Percentiles rank a stretch among this genome's conserved stretches.
phyloP scores from a whole-genome alignment of 495 filamentous ascomycete genomes.

The Sordaria brevicollis region DNA sequence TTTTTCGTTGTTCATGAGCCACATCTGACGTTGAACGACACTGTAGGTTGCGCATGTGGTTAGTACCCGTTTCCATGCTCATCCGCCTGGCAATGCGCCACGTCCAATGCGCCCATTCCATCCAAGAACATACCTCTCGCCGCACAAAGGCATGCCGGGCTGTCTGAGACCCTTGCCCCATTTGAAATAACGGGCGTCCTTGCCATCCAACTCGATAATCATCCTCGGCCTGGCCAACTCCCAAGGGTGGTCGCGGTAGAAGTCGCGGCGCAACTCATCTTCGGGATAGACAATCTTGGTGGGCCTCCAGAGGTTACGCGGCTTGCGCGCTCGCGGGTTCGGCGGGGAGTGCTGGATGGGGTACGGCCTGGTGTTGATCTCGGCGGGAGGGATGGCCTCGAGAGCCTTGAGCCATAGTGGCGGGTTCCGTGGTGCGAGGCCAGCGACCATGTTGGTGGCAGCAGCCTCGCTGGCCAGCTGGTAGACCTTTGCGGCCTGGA shows the following conservation, averaged over 20 bases:
- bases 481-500: slow-evolving; percentile 65
- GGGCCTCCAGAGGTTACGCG: slow-evolving; percentile 71
- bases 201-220: slow-evolving; percentile 76
- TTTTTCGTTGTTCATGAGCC: slow-evolving; percentile 58
- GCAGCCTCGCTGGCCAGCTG: slow-evolving; percentile 50
- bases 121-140: slow-evolving; percentile 57
- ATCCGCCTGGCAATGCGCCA: not conserved
- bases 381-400: slow-evolving; percentile 64
- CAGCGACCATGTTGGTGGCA: slow-evolving; percentile 31
- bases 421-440: slow-evolving; percentile 15
- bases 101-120: not conserved
- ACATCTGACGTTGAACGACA: slow-evolving; percentile 87
- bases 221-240: slow-evolving; percentile 84
- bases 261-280: slow-evolving; percentile 66
- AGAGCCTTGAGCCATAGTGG: slow-evolving; percentile 75
- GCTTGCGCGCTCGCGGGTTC: slow-evolving; percentile 41
- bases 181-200: slow-evolving; percentile 60
- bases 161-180: slow-evolving; percentile 71
- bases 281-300: slow-evolving; percentile 73
- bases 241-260: slow-evolving; percentile 94
- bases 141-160: slow-evolving; percentile 67
- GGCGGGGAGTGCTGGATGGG: slow-evolving; percentile 50
- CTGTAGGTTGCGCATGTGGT: slow-evolving; percentile 34
- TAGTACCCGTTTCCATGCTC: not conserved
- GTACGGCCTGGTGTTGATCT: slow-evolving; percentile 57